These are phyloP conservation scores for Phytophthora rubi DNA, from an alignment of 352 stramenopile genomes.

Conservation along the genomic window DNA sequence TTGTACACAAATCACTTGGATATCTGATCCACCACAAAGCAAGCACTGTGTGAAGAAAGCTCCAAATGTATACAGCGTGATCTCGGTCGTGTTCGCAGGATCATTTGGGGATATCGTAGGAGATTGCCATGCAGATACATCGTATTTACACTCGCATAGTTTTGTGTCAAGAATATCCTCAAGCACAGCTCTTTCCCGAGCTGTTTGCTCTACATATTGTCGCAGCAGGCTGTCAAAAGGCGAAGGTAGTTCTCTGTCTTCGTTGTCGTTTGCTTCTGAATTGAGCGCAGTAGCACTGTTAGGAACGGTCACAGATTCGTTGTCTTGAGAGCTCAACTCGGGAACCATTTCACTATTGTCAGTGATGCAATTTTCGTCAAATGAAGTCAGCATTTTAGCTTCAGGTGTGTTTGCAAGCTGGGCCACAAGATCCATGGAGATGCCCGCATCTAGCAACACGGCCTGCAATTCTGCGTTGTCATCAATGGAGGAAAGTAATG, in stretches of 20 bases:
- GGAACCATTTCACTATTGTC: background rate
- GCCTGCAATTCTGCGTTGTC: conserved; percentile 32
- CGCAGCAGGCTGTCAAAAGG: conserved; percentile 28
- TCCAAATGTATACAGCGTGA: conserved; percentile 57
- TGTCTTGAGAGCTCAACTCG: conserved; percentile 4
- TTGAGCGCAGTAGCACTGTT: background rate
- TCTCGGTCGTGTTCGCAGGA: conserved; percentile 34
- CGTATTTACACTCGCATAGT: background rate
- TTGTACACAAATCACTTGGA: conserved; percentile 33
- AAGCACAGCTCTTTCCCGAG: conserved; percentile 27
- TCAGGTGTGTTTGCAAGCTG: conserved; percentile 22
- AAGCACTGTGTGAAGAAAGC: conserved; percentile 58
- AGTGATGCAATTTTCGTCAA: background rate
- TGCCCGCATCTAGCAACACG: conserved; percentile 41
- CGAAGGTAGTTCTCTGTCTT: conserved; percentile 9
- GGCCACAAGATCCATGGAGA: conserved; percentile 43
- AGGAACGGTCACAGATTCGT: background rate
- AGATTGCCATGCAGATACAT: conserved; percentile 25
- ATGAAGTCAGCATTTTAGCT: background rate
- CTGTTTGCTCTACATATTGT: conserved; percentile 29
- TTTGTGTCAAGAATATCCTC: conserved; percentile 21
- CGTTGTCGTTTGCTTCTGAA: background rate
- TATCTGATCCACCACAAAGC: conserved; percentile 25
- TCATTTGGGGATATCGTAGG: conserved; percentile 27
- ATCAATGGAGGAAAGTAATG: background rate